These are phyloP conservation scores for Trichoderma sp. DNA, from an alignment of 2,329 filamentous ascomycete species.

Conservation along the genomic window DNA sequence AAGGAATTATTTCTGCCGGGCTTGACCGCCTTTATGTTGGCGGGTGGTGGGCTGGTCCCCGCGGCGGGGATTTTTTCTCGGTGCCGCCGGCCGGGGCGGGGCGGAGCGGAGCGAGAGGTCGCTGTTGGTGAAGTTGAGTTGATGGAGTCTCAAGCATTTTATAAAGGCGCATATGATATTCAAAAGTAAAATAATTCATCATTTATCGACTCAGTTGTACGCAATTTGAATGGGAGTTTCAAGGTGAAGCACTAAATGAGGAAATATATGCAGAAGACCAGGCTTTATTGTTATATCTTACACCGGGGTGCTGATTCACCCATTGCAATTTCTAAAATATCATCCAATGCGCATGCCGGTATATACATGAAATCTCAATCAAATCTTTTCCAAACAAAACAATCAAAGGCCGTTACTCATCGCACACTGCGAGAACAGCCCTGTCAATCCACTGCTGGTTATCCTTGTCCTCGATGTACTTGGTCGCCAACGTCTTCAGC, in stretches of 20 bases:
- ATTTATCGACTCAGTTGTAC: too few relatives aligned
- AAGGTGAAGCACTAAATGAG: too few relatives aligned
- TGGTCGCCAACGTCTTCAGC: conserved; percentile 11
- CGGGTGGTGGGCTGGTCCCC: conserved; percentile 34
- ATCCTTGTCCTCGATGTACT: not conserved
- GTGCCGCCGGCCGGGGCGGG: conserved; percentile 10
- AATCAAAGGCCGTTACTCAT: not conserved
- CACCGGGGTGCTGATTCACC: not conserved
- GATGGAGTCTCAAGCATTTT: not conserved
- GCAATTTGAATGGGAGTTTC: too few relatives aligned
- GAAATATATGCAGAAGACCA: not conserved
- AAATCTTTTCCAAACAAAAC: not conserved
- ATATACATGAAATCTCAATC: not conserved
- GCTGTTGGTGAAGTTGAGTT: not conserved
- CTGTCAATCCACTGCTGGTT: conserved; percentile 19
- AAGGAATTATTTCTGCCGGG: conserved; percentile 46
- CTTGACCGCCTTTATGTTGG: conserved; percentile 40
- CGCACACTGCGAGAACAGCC: conserved; percentile 19
- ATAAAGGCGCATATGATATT: too few relatives aligned
- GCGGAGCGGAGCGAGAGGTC: conserved; percentile 4
- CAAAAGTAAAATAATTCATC: too few relatives aligned
- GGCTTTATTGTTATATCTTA: not conserved
- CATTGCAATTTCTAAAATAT: not conserved
- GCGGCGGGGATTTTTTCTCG: conserved; percentile 31
- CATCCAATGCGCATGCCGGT: not conserved